phyloP scores from a whole-genome alignment of 1,284 basidiomycete genomes.

The Vanrija sp. region DNA sequence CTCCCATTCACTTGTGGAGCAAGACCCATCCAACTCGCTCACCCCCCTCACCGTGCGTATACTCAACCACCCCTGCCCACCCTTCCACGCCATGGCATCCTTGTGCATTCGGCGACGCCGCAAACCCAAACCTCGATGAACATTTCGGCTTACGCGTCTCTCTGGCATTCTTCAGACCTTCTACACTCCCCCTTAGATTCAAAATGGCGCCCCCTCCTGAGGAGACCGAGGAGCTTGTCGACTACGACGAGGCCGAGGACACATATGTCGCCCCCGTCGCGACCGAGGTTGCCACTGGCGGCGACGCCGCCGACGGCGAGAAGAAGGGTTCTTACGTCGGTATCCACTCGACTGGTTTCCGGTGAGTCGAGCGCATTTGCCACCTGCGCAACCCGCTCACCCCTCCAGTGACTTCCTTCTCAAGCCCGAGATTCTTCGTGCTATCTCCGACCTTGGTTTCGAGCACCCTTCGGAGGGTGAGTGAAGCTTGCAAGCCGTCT shows the following conservation, averaged over 20 bases:
- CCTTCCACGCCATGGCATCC: background rate
- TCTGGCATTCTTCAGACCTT: background rate
- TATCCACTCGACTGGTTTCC: conserved; percentile 92
- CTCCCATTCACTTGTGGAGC: background rate
- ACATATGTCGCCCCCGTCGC: conserved; percentile 59
- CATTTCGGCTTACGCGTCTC: conserved; percentile 3
- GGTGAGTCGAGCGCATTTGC: conserved; percentile 55
- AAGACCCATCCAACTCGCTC: background rate
- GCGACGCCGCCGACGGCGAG: conserved; percentile 63
- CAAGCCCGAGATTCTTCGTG: conserved; percentile 93
- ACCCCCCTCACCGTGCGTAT: background rate
- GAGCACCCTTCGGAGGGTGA: conserved; percentile 99
- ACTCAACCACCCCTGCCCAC: background rate
- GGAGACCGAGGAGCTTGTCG: conserved; percentile 55
- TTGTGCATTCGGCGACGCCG: background rate
- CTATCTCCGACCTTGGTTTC: conserved; percentile 98
- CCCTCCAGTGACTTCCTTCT: conserved; percentile 83
- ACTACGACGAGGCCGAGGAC: conserved; percentile 93
- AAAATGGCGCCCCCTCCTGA: conserved; percentile 25
- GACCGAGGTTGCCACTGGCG: conserved; percentile 56
- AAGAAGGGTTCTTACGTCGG: conserved; percentile 97
- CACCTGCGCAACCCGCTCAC: background rate
- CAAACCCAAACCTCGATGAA: background rate
- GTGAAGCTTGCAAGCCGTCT: conserved; percentile 20
- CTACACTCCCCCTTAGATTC: background rate